These are phyloP conservation scores for Pythium inflatum DNA, from an alignment of 352 stramenopile species.

Conservation along the genomic window DNA sequence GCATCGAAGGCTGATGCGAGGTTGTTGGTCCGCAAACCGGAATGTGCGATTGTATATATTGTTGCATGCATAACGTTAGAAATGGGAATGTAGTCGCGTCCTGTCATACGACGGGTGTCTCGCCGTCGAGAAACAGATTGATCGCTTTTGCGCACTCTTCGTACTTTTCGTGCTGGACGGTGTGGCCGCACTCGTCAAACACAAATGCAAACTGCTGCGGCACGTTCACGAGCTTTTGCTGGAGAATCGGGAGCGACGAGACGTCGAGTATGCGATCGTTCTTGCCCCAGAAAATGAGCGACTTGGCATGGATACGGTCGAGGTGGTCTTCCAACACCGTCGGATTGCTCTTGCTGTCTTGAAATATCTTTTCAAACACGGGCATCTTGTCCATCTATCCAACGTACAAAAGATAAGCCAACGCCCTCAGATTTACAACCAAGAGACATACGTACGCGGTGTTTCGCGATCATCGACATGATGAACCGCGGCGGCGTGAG, in stretches of 20 bases:
- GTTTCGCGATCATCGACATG: constrained; percentile 36
- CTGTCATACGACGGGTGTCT: constrained; percentile 9
- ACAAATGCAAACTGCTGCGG: constrained; percentile 46
- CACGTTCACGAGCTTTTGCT: constrained; percentile 49
- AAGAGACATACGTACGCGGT: constrained; percentile 8
- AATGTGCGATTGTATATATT: too few species aligned
- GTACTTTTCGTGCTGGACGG: constrained; percentile 70
- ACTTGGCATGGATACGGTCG: constrained; percentile 54
- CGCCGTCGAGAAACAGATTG: constrained; percentile 54
- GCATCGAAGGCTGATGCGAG: too few species aligned
- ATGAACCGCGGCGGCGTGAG: constrained; percentile 43
- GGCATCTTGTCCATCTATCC: constrained; percentile 47
- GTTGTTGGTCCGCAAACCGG: too few species aligned
- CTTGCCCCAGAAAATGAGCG: constrained; percentile 75
- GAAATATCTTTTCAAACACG: constrained; percentile 64
- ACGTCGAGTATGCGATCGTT: constrained; percentile 72
- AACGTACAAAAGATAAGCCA: too few species aligned
- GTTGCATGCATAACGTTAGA: too few species aligned
- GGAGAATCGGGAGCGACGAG: constrained; percentile 64
- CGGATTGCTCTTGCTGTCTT: constrained; percentile 54
- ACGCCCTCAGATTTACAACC: not conserved
- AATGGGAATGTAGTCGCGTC: too few species aligned
- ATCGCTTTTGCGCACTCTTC: constrained; percentile 60
- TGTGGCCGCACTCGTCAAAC: constrained; percentile 70
- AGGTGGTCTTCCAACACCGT: constrained; percentile 69